Conservation (phyloP, 2,329 filamentous ascomycete species). For the Penicillium paneum region DNA sequence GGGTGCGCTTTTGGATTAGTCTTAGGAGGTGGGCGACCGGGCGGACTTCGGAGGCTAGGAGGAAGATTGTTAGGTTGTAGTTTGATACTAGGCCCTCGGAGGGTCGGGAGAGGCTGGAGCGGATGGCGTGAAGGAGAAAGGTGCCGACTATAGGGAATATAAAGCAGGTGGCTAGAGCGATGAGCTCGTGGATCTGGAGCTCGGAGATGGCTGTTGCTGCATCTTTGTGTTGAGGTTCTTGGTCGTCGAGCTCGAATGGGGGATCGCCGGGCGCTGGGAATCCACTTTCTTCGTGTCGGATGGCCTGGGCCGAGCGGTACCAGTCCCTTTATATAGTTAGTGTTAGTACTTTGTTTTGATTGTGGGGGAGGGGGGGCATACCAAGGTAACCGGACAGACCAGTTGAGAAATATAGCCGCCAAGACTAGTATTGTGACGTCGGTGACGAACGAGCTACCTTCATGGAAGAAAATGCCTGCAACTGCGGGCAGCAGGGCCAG, state of each 20-base stretch:
- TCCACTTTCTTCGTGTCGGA: slow-evolving; percentile 51
- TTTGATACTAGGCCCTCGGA: slow-evolving; percentile 87
- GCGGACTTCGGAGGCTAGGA: slow-evolving; percentile 80
- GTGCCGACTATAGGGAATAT: slow-evolving; percentile 73
- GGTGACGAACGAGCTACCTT: slow-evolving; percentile 78
- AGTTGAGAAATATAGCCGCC: slow-evolving; percentile 83
- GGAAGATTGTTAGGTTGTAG: slow-evolving; percentile 88
- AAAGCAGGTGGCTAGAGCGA: slow-evolving; percentile 76
- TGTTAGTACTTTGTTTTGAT: not conserved
- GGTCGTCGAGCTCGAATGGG: slow-evolving; percentile 30
- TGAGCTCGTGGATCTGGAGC: slow-evolving; percentile 69
- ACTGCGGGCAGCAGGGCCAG: slow-evolving; percentile 82
- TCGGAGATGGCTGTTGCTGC: slow-evolving; percentile 52
- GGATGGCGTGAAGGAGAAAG: slow-evolving; percentile 76
- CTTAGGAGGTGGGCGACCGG: slow-evolving; percentile 78
- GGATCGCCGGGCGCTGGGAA: slow-evolving; percentile 21
- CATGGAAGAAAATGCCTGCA: slow-evolving; percentile 78
- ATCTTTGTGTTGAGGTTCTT: slow-evolving; percentile 10
- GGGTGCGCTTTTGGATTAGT: slow-evolving; percentile 72
- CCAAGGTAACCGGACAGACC: slow-evolving; percentile 89
- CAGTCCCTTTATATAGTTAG: slow-evolving; percentile 54
- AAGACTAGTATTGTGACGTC: slow-evolving; percentile 78
- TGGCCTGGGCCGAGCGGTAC: slow-evolving; percentile 68
- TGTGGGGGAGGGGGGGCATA: slow-evolving; percentile 38
- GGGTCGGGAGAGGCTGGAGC: slow-evolving; percentile 74